Percentiles rank a stretch among this genome's conserved stretches.
These are phyloP conservation scores for Chaetothyriales sp. DNA, from an alignment of 2,329 filamentous ascomycete species.

Conservation along the genomic window DNA sequence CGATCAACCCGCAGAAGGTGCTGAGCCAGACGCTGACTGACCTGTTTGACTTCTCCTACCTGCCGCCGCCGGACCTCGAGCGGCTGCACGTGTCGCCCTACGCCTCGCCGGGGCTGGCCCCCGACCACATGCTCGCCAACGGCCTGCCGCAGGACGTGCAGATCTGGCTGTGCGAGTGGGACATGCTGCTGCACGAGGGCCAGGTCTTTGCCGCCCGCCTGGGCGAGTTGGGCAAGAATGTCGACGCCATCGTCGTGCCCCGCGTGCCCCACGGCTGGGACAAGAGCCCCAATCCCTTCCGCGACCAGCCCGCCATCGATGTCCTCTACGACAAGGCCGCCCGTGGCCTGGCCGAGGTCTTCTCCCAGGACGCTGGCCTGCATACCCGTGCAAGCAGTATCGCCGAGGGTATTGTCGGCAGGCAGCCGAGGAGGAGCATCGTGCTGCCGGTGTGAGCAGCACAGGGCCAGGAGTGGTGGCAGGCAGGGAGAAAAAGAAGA, in stretches of 20 bases:
- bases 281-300: constrained; percentile 35
- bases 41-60: constrained; percentile 36
- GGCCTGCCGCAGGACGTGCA: constrained; percentile 47
- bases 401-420: constrained; percentile 11
- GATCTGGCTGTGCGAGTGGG: constrained; percentile 51
- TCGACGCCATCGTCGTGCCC: constrained; percentile 33
- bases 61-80: constrained; percentile 32
- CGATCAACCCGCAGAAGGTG: constrained; percentile 37
- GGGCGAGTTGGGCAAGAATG: constrained; percentile 30
- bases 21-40: constrained; percentile 35
- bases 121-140: constrained; percentile 38
- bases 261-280: constrained; percentile 36
- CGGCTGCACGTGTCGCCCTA: constrained; percentile 41
- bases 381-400: constrained; percentile 1
- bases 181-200: constrained; percentile 52
- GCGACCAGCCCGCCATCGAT: constrained; percentile 30
- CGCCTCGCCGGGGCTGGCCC: constrained; percentile 45
- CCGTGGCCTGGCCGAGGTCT: constrained; percentile 30
- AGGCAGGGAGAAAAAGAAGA: background rate
- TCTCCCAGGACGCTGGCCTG: constrained; percentile 19
- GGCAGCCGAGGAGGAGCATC: constrained; percentile 13
- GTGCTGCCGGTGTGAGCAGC: constrained; percentile 10
- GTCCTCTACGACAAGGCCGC: constrained; percentile 31
- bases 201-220: constrained; percentile 31
- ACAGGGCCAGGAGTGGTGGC: background rate